These are phyloP conservation scores for Aspergillus sclerotialis DNA, from an alignment of 2,329 filamentous ascomycete species.

Conservation along the genomic window DNA sequence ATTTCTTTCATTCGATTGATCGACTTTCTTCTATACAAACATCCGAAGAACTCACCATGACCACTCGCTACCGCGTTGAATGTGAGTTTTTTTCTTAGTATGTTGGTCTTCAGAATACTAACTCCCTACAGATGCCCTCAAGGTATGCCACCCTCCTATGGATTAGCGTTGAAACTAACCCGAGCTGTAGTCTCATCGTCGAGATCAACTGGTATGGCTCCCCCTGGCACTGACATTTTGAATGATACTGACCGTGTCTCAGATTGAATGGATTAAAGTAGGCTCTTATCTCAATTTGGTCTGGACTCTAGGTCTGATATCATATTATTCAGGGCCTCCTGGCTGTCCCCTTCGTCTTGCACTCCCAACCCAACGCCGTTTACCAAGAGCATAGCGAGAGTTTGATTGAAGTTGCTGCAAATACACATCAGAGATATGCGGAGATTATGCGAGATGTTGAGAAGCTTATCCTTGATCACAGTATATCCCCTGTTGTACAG, in stretches of 20 bases:
- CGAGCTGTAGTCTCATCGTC: slow-evolving; percentile 63
- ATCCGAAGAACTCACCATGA: too few relatives aligned
- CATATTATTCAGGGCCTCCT: slow-evolving; percentile 59
- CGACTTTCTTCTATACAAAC: too few relatives aligned
- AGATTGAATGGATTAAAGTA: slow-evolving; percentile 88
- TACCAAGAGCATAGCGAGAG: slow-evolving; percentile 61
- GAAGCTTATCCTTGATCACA: slow-evolving; percentile 84
- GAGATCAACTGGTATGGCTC: slow-evolving; percentile 70
- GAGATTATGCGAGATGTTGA: slow-evolving; percentile 96
- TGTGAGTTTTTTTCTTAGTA: slow-evolving; percentile 46
- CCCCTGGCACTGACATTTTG: background rate
- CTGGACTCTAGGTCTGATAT: slow-evolving; percentile 5
- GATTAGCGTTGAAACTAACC: background rate
- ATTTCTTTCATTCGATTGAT: too few relatives aligned
- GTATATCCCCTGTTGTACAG: slow-evolving; percentile 37
- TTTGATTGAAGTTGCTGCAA: slow-evolving; percentile 65
- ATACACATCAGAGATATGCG: slow-evolving; percentile 80
- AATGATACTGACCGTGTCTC: slow-evolving; percentile 7
- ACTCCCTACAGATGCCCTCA: slow-evolving; percentile 52
- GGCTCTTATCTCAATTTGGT: slow-evolving; percentile 3
- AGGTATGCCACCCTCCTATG: slow-evolving; percentile 35
- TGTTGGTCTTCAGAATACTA: slow-evolving; percentile 6
- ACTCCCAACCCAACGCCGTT: slow-evolving; percentile 86
- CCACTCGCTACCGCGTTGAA: slow-evolving; percentile 55
- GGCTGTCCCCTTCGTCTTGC: slow-evolving; percentile 91